Conservation (phyloP, 352 stramenopile genomes). For the Phytophthora rubi region DNA sequence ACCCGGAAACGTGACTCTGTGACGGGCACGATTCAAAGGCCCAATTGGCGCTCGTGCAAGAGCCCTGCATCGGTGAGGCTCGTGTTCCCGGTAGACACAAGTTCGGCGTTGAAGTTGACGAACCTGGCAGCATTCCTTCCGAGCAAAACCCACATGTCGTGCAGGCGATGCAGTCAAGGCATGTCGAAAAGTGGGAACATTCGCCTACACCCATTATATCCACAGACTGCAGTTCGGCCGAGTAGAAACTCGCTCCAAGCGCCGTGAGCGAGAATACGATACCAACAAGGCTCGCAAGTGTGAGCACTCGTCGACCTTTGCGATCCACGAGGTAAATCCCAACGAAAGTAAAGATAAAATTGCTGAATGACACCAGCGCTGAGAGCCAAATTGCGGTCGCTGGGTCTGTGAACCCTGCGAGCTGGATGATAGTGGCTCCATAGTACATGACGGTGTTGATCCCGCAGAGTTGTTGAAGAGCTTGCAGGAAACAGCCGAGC, state of each 20-base stretch:
- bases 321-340: constrained; percentile 42
- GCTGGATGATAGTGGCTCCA: constrained; percentile 80
- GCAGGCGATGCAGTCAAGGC: constrained; percentile 75
- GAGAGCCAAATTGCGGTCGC: constrained; percentile 83
- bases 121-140: constrained; percentile 14
- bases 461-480: constrained; percentile 68
- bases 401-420: constrained; percentile 76
- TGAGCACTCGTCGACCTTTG: constrained; percentile 32
- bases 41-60: constrained; percentile 44
- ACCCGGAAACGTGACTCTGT: constrained; percentile 48
- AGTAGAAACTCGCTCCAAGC: constrained; percentile 40
- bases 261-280: constrained; percentile 32
- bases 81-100: constrained; percentile 40
- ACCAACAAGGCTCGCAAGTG: constrained; percentile 34
- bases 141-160: constrained; percentile 52
- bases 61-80: constrained; percentile 17
- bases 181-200: constrained; percentile 56
- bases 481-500: constrained; percentile 60
- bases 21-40: constrained; percentile 56
- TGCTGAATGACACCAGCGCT: constrained; percentile 60
- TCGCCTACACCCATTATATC: constrained; percentile 29
- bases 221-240: constrained; percentile 31
- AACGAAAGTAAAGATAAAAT: constrained; percentile 50
- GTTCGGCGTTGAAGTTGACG: constrained; percentile 13
- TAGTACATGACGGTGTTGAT: constrained; percentile 93